Evolutionary conservation across 192 early-diverging fungal species (phyloP), one percentile per base, ranked within the genome.

Genomic region (Backusella tarrabulga): DNA sequence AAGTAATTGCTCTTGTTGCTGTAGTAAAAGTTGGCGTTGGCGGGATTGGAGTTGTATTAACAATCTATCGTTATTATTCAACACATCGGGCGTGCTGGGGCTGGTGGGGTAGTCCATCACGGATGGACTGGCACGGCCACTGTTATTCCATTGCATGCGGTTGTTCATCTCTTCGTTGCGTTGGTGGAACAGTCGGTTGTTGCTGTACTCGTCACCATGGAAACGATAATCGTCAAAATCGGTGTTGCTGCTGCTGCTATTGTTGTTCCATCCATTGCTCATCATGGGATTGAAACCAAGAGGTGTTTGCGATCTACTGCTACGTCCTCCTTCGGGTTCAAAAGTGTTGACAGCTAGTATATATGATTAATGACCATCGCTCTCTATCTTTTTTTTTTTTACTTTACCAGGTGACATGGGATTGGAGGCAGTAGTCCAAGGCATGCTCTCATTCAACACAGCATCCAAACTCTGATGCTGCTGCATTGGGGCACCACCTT

Each of bases 1-100:
- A 0, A 75, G 15, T 5, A 75, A 68, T n/a, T 75, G 74, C 32
- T 75, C 74, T 50, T 75, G 74, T 12, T 63, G 56, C 9, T 75
- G 74, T 14, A 75, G 40, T 4, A 75, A 40, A 0, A 75, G 42
- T 42, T 75, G 74, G 6, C 74, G 36, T 42, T 75, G 74, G 1
- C 74, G 74, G 29, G 60, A 67, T 9, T 75, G 74, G 2, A 75
- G 41, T 67, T 75, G 74, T 9, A 67, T 66, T 34, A 75, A 32
- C 4, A 75, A 38, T 3, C 74, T 38, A 40, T 75, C 74, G 19
- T 75, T 75, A n/a, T 26, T 68, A 17, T 46, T 54, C 7, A 68
- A 34, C 4, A 40, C 41, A 32, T 42, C 52, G 40, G 74, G 74
- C 1, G 66, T 75, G 29, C 34, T 68, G 17, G 74, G 74, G 34